These are phyloP conservation scores for Botrytis sinoallii DNA, from an alignment of 2,329 filamentous ascomycete species.

Conservation along the genomic window DNA sequence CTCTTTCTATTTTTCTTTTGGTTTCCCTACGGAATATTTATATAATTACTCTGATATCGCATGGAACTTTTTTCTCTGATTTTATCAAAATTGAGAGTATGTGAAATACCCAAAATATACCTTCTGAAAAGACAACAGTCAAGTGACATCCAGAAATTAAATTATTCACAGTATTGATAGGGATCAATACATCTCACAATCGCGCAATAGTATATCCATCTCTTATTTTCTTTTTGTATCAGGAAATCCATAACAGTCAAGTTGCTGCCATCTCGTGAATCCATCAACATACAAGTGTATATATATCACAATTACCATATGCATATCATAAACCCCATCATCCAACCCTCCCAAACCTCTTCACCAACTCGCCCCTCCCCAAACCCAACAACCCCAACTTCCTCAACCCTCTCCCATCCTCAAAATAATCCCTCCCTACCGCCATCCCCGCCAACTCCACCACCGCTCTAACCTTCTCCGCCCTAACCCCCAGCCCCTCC, in stretches of 20 bases:
- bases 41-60: neutral
- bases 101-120: neutral
- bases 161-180: neutral
- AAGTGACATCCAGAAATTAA: neutral
- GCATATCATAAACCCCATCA: neutral
- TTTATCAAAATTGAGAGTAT: neutral
- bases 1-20: neutral
- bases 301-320: neutral
- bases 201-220: neutral
- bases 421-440: conserved; percentile 18
- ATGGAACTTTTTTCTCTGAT: neutral
- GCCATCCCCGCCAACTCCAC: conserved; percentile 17
- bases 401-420: conserved; percentile 18
- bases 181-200: neutral
- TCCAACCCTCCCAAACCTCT: conserved; percentile 10
- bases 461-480: conserved; percentile 12
- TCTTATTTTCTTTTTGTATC: neutral
- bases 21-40: accelerated
- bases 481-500: conserved; percentile 18
- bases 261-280: neutral
- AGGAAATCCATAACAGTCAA: neutral
- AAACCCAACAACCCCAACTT: conserved; percentile 17
- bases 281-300: neutral
- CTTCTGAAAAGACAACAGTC: neutral
- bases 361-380: conserved; percentile 13